Conservation (phyloP, 2,329 filamentous ascomycete genomes). For the Orbilia javanica region DNA sequence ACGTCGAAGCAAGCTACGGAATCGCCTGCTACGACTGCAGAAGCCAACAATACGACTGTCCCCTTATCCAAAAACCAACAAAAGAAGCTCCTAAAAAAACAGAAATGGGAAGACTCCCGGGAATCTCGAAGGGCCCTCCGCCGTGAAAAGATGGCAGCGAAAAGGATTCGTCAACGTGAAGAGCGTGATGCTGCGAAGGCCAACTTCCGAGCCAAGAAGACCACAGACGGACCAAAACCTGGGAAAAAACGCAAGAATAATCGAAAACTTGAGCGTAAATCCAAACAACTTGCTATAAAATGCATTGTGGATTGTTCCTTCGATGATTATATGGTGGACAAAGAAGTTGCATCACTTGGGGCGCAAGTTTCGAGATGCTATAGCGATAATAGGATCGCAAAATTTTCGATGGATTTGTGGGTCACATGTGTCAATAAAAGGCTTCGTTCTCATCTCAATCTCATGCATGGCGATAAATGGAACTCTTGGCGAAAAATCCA, state of each 20-base stretch:
- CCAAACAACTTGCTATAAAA: slow-evolving; percentile 77
- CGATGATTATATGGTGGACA: slow-evolving; percentile 87
- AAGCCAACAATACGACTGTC: neutral
- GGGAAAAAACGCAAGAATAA: slow-evolving; percentile 64
- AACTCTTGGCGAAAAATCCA: slow-evolving; percentile 81
- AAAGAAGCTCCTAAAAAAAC: slow-evolving; percentile 80
- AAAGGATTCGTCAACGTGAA: slow-evolving; percentile 69
- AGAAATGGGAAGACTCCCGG: slow-evolving; percentile 81
- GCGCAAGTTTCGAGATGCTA: slow-evolving; percentile 89
- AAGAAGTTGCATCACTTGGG: slow-evolving; percentile 81
- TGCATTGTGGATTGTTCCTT: slow-evolving; percentile 93
- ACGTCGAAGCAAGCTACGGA: neutral
- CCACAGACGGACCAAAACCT: slow-evolving; percentile 64
- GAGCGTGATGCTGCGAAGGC: slow-evolving; percentile 69
- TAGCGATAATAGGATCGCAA: slow-evolving; percentile 81
- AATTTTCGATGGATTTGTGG: slow-evolving; percentile 78
- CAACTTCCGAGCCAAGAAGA: slow-evolving; percentile 68
- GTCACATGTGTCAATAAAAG: slow-evolving; percentile 82
- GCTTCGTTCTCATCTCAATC: slow-evolving; percentile 84
- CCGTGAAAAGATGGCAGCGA: slow-evolving; percentile 68
- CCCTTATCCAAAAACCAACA: slow-evolving; percentile 84
- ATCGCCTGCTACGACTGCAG: neutral
- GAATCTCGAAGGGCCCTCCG: slow-evolving; percentile 68
- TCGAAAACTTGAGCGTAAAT: slow-evolving; percentile 61
- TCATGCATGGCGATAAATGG: slow-evolving; percentile 77